phyloP scores from a whole-genome alignment of 176 grass and related monocot genomes.

The Sorghum bicolor region Sorghum_bicolor_NCBIv3 NC_012872.2:71329501-71330000 shows the following conservation, averaged over 20 bases:
- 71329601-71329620: background rate
- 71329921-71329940: background rate
- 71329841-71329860: background rate
- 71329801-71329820: background rate
- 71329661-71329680: slow-evolving; percentile 45
- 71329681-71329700: slow-evolving; percentile 37
- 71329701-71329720: background rate
- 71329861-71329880: slow-evolving; percentile 6
- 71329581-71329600: slow-evolving; percentile 25
- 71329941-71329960: background rate
- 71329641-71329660: slow-evolving; percentile 36
- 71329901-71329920: slow-evolving; percentile 5
- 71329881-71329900: background rate
- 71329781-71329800: slow-evolving; percentile 23
- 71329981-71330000: background rate
- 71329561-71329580: background rate
- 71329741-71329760: slow-evolving; percentile 21
- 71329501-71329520: slow-evolving; percentile 20
- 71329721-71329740: slow-evolving; percentile 11
- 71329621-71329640: slow-evolving; percentile 1
- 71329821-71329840: background rate
- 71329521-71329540: slow-evolving; percentile 45
- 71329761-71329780: slow-evolving; percentile 23
- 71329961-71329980: background rate
- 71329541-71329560: background rate